Evolutionary conservation across 495 filamentous ascomycete species (phyloP).

Genomic region (Neurospora sp.): DNA sequence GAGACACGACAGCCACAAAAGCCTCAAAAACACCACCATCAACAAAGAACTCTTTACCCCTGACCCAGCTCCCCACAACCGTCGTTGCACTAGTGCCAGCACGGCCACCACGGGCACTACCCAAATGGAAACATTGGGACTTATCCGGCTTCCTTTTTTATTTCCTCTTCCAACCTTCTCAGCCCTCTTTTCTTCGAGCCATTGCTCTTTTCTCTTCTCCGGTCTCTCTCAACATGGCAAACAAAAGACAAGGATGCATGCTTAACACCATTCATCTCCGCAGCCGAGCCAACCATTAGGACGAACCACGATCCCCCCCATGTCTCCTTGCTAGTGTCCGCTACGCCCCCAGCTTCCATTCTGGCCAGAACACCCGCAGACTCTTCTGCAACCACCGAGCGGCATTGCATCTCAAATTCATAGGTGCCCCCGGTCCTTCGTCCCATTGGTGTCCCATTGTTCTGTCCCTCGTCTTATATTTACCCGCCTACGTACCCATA

Average conservation of each 20-base stretch:
- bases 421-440: not conserved
- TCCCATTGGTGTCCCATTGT: constrained; percentile 21
- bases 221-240: not conserved
- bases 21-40: not conserved
- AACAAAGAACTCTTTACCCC: not conserved
- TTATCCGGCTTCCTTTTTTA: not conserved
- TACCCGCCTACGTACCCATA: constrained; percentile 25
- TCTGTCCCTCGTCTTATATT: constrained; percentile 19
- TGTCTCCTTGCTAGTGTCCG: not conserved
- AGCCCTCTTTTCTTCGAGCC: too few relatives aligned
- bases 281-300: not conserved
- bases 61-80: not conserved
- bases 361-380: not conserved
- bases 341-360: not conserved
- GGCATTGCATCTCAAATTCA: constrained; percentile 25
- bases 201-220: not conserved
- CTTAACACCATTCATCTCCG: not conserved
- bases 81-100: not conserved
- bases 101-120: not conserved
- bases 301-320: not conserved
- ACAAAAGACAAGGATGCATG: not conserved
- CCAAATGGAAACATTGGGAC: not conserved
- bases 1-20: not conserved
- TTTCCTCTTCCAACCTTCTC: not conserved
- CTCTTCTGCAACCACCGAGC: constrained; percentile 8